Evolutionary conservation across 169 alveolate species (phyloP).

Genomic region (Cryptosporidium baileyi): DNA sequence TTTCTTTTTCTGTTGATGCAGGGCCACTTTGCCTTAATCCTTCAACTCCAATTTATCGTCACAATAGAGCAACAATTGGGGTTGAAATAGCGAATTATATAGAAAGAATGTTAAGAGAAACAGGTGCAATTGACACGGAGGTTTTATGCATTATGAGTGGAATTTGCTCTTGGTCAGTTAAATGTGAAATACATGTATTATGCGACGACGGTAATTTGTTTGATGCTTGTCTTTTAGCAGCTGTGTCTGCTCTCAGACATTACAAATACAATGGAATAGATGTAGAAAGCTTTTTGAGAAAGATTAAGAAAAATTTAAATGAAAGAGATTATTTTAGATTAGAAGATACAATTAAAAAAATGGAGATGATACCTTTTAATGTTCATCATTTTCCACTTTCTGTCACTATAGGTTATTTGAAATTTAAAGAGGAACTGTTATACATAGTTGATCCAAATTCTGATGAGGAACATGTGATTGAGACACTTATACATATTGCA

Average conservation of each 20-base stretch:
- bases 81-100: constrained; percentile 54
- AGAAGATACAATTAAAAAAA: constrained; percentile 11
- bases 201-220: constrained; percentile 51
- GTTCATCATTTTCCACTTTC: constrained; percentile 60
- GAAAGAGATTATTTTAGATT: constrained; percentile 5
- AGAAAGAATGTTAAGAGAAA: constrained; percentile 45
- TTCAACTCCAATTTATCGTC: constrained; percentile 10
- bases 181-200: constrained; percentile 28
- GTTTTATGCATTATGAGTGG: constrained; percentile 50
- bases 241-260: constrained; percentile 42
- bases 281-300: neutral
- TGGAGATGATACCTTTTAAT: constrained; percentile 63
- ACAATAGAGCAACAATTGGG: constrained; percentile 28
- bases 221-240: constrained; percentile 54
- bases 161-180: constrained; percentile 49
- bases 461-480: constrained; percentile 22
- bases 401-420: constrained; percentile 26
- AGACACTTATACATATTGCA: constrained; percentile 22
- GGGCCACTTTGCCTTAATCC: constrained; percentile 59
- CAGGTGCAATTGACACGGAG: constrained; percentile 65
- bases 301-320: neutral
- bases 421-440: constrained; percentile 15
- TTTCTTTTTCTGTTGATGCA: constrained; percentile 33
- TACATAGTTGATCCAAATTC: constrained; percentile 57
- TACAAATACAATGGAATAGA: constrained; percentile 14